phyloP scores from a whole-genome alignment of 768 basidiomycete genomes.

The Chalciporus pseudorubinellus region DNA sequence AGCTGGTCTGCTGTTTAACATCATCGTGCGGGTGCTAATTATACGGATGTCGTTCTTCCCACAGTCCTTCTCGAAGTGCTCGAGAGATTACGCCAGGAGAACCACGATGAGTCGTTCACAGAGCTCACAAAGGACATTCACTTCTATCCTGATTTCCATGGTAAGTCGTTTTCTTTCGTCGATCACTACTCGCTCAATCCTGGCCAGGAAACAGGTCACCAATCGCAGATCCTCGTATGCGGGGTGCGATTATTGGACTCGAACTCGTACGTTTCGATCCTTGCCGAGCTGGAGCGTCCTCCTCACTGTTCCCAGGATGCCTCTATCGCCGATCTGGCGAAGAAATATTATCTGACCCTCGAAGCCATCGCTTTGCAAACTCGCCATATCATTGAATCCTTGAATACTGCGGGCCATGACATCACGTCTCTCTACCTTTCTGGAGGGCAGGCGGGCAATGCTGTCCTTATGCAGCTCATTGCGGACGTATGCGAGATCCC shows the following conservation, averaged over 20 bases:
- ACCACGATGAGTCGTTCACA: conserved; percentile 58
- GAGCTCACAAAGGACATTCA: conserved; percentile 90
- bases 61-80: conserved; percentile 74
- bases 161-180: conserved; percentile 35
- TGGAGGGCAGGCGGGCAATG: conserved; percentile 91
- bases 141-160: conserved; percentile 94
- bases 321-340: conserved; percentile 76
- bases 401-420: conserved; percentile 83
- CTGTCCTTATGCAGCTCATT: conserved; percentile 83
- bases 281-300: not conserved
- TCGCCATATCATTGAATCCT: conserved; percentile 86
- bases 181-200: not conserved
- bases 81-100: conserved; percentile 59
- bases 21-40: not conserved
- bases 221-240: conserved; percentile 93
- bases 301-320: conserved; percentile 49
- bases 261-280: conserved; percentile 51
- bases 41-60: not conserved
- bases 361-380: conserved; percentile 95
- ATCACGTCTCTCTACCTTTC: conserved; percentile 88
- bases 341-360: conserved; percentile 86
- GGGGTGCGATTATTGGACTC: conserved; percentile 87
- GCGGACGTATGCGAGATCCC: conserved; percentile 82
- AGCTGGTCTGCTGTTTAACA: not conserved
- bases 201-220: conserved; percentile 89